A percentile compares a stretch with the other conserved stretches of the same genome.
These are phyloP conservation scores for Juglanconis oblonga DNA, from an alignment of 2,329 filamentous ascomycete species.

Conservation along the genomic window DNA sequence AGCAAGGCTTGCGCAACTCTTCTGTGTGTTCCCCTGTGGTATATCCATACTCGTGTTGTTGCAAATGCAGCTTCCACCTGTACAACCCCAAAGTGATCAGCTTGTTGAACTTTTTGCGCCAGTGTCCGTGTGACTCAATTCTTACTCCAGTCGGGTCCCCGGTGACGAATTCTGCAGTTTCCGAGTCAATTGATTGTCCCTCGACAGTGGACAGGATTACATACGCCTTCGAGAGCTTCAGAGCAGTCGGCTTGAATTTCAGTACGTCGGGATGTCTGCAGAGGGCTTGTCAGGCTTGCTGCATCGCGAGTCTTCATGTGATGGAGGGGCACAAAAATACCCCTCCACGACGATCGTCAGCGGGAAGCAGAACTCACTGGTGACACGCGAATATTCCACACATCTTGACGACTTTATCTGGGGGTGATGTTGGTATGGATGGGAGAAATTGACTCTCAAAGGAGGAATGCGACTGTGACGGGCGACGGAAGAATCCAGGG, in stretches of 20 bases:
- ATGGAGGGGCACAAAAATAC: slow-evolving; percentile 29
- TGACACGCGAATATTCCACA: slow-evolving; percentile 98
- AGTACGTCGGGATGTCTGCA: slow-evolving; percentile 83
- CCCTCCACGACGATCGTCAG: slow-evolving; percentile 31
- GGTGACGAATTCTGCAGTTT: slow-evolving; percentile 75
- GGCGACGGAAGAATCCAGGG: background rate
- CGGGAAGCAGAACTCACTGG: slow-evolving; percentile 55
- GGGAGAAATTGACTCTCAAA: background rate
- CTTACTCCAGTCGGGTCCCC: slow-evolving; percentile 98
- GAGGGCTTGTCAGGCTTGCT: slow-evolving; percentile 14
- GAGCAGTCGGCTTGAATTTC: slow-evolving; percentile 92
- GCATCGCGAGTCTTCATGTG: slow-evolving; percentile 26
- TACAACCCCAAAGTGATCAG: slow-evolving; percentile 13
- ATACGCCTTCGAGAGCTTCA: slow-evolving; percentile 92
- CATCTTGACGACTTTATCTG: slow-evolving; percentile 50
- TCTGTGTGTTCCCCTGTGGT: too few relatives aligned
- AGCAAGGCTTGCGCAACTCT: slow-evolving; percentile 21
- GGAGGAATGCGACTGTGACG: background rate
- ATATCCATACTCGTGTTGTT: slow-evolving; percentile 80
- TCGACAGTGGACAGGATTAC: slow-evolving; percentile 33
- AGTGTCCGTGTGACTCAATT: slow-evolving; percentile 32
- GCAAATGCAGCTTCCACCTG: slow-evolving; percentile 82
- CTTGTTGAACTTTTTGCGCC: slow-evolving; percentile 8
- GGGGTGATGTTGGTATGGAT: background rate
- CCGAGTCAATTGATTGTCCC: slow-evolving; percentile 36